phyloP scores from a whole-genome alignment of 805 yeast species.

The Brettanomyces anomalus region DNA sequence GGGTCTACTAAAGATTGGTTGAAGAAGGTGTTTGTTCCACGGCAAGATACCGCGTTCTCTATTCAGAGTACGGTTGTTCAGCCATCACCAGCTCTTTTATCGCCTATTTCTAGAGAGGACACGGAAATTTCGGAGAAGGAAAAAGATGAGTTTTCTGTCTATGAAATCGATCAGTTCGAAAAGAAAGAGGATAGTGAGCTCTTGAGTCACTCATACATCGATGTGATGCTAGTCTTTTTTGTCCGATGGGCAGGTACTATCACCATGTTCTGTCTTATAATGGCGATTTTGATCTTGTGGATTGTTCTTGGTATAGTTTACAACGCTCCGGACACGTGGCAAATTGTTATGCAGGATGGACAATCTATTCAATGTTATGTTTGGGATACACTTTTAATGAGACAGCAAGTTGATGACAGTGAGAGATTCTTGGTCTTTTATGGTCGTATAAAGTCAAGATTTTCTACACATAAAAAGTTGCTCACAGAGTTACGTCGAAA shows the following conservation, averaged over 20 bases:
- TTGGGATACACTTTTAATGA: slow-evolving; percentile 32
- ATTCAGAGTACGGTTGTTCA: background rate
- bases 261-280: slow-evolving; percentile 18
- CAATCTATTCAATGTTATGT: slow-evolving; percentile 30
- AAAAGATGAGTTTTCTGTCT: too few relatives aligned
- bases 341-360: slow-evolving; percentile 33
- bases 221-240: slow-evolving; percentile 4
- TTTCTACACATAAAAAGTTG: slow-evolving; percentile 15
- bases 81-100: background rate
- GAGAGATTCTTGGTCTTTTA: slow-evolving; percentile 19
- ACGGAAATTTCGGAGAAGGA: too few relatives aligned
- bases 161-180: background rate
- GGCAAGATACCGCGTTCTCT: background rate
- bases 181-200: background rate
- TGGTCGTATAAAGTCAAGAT: slow-evolving; percentile 24
- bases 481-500: background rate
- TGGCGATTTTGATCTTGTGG: slow-evolving; percentile 16
- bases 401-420: slow-evolving; percentile 27
- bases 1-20: background rate
- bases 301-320: slow-evolving; percentile 17
- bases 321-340: slow-evolving; percentile 28
- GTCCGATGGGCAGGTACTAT: slow-evolving; percentile 13
- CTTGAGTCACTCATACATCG: slow-evolving; percentile 8
- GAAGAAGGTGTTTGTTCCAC: background rate
- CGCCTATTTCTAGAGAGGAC: too few relatives aligned